Evolutionary conservation across 176 grass and related monocot genomes (phyloP).

Genomic region (Alloteropsis semialata): DNA sequence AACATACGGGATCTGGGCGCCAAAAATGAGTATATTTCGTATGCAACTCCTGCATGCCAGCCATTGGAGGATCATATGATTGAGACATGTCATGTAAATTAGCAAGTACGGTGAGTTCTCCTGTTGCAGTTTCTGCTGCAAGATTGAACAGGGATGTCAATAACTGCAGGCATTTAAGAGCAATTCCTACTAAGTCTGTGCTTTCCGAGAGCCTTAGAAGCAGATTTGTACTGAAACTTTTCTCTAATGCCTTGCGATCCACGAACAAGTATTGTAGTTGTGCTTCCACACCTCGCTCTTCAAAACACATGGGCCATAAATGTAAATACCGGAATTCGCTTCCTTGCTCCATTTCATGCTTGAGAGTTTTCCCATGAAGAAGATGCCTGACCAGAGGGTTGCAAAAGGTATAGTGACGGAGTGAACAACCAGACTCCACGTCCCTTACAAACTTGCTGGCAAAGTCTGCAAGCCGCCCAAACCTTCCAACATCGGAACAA

Average conservation of each 20-base stretch:
- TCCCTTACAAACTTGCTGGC: not conserved
- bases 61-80: not conserved
- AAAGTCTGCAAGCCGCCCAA: not conserved
- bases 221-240: not conserved
- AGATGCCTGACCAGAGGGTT: not conserved
- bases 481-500: not conserved
- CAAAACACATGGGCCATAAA: not conserved
- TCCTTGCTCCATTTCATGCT: not conserved
- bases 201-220: not conserved
- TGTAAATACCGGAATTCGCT: rapidly evolving
- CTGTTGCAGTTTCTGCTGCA: not conserved
- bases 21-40: not conserved
- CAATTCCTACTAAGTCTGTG: not conserved
- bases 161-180: not conserved
- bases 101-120: not conserved
- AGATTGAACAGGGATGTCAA: not conserved
- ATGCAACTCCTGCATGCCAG: not conserved
- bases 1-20: not conserved
- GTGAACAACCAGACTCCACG: not conserved
- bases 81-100: not conserved
- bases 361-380: not conserved
- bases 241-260: not conserved
- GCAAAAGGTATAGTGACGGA: not conserved
- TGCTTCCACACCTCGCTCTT: not conserved
- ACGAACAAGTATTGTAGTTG: rapidly evolving